Percentiles rank a stretch among this genome's conserved stretches.
These are phyloP conservation scores for Fraxinus albicans DNA, from an alignment of 305 asterid genomes.

Conservation along the genomic window DNA sequence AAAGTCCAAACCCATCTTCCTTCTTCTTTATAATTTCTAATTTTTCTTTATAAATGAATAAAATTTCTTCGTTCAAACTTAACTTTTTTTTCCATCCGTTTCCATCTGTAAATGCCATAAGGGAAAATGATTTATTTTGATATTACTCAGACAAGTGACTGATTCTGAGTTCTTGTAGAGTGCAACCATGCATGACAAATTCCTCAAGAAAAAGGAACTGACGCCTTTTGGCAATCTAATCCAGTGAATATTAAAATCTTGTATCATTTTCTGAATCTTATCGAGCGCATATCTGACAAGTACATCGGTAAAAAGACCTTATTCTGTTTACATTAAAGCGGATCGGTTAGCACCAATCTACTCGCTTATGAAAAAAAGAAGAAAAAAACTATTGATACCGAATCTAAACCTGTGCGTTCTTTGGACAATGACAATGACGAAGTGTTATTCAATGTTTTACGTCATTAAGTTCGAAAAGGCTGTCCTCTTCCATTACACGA, in stretches of 20 bases:
- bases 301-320: not conserved
- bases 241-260: too few relatives aligned
- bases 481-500: conserved; percentile 20
- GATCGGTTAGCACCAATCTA: not conserved
- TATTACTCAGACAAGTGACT: not conserved
- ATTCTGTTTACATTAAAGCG: not conserved
- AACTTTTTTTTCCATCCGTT: too few relatives aligned
- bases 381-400: not conserved
- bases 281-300: not conserved
- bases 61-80: too few relatives aligned
- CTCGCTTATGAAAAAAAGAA: not conserved
- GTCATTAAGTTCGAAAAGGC: conserved; percentile 28
- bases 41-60: too few relatives aligned
- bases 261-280: not conserved
- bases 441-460: not conserved
- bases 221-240: not conserved
- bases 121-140: not conserved
- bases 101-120: not conserved
- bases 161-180: not conserved
- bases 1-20: too few relatives aligned
- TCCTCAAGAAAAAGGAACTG: not conserved
- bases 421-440: not conserved
- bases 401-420: not conserved
- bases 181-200: not conserved
- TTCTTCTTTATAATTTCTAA: too few relatives aligned